phyloP scores from a whole-genome alignment of 192 early-diverging fungal species.

The Radiomyces spectabilis region DNA sequence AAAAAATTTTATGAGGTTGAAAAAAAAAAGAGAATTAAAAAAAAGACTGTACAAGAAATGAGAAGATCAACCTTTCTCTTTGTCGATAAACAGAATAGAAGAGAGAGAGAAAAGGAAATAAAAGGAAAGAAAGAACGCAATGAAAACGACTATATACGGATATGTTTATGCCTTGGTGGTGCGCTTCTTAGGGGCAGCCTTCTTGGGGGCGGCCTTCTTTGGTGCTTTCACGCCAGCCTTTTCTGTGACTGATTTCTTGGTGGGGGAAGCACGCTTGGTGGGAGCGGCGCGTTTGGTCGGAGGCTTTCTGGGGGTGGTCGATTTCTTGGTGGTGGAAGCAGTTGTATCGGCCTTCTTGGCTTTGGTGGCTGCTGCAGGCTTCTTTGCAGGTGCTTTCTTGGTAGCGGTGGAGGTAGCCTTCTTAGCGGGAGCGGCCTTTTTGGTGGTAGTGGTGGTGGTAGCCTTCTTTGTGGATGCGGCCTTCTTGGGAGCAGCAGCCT shows the following conservation, averaged over 20 bases:
- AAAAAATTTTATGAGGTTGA: too few relatives aligned
- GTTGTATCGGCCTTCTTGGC: constrained; percentile 43
- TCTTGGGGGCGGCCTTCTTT: constrained; percentile 22
- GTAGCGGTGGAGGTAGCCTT: constrained; percentile 45
- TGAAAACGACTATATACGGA: neutral
- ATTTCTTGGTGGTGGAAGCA: constrained; percentile 22
- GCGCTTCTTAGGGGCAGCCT: constrained; percentile 4
- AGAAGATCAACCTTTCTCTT: too few relatives aligned
- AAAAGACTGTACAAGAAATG: too few relatives aligned
- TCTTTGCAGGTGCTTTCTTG: constrained; percentile 34
- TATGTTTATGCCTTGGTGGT: neutral
- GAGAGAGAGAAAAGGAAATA: neutral
- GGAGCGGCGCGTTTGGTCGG: constrained; percentile 36
- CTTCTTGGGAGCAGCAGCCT: constrained; percentile 20
- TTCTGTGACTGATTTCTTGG: neutral
- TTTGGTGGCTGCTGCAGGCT: constrained; percentile 37
- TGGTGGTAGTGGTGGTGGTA: constrained; percentile 6
- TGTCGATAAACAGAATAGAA: neutral
- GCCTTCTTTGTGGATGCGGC: constrained; percentile 6
- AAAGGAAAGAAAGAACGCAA: neutral
- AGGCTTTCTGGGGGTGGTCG: constrained; percentile 31
- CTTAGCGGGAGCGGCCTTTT: constrained; percentile 41
- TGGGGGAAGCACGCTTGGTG: constrained; percentile 25
- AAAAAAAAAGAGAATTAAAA: too few relatives aligned
- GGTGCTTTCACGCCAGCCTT: neutral